phyloP scores from a whole-genome alignment of 2,329 filamentous ascomycete species.

The Fusarium dimerum region DNA sequence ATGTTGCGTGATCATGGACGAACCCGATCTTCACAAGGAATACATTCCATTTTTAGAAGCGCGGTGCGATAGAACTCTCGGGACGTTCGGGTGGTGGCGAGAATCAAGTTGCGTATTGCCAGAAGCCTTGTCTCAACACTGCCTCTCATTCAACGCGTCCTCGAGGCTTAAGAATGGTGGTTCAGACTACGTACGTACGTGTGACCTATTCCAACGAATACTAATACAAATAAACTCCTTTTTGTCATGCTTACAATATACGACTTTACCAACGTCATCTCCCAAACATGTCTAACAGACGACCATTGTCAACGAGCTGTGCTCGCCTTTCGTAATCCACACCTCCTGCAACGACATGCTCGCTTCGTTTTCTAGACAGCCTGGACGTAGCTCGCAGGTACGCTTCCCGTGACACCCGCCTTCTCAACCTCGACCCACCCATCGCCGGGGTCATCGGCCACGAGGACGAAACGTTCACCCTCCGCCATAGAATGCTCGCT shows the following conservation, averaged over 20 bases:
- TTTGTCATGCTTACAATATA: neutral
- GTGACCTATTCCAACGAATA: neutral
- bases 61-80: neutral
- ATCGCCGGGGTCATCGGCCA: slow-evolving; percentile 85
- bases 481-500: slow-evolving; percentile 88
- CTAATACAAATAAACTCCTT: neutral
- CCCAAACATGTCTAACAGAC: neutral
- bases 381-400: slow-evolving; percentile 92
- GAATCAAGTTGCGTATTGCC: slow-evolving; percentile 7
- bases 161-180: neutral
- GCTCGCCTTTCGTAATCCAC: slow-evolving; percentile 1
- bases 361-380: slow-evolving; percentile 53
- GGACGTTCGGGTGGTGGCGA: slow-evolving; percentile 20
- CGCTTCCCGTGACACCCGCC: slow-evolving; percentile 81
- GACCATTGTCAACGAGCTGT: neutral
- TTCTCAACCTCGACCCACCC: slow-evolving; percentile 98
- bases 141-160: neutral
- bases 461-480: slow-evolving; percentile 87
- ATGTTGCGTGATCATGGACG: slow-evolving; percentile 3
- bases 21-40: neutral
- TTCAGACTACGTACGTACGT: neutral
- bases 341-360: slow-evolving; percentile 13
- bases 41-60: neutral
- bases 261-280: neutral
- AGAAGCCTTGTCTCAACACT: slow-evolving; percentile 7